Evolutionary conservation across 2,329 filamentous ascomycete genomes (phyloP).

Genomic region (Amphichorda felina): DNA sequence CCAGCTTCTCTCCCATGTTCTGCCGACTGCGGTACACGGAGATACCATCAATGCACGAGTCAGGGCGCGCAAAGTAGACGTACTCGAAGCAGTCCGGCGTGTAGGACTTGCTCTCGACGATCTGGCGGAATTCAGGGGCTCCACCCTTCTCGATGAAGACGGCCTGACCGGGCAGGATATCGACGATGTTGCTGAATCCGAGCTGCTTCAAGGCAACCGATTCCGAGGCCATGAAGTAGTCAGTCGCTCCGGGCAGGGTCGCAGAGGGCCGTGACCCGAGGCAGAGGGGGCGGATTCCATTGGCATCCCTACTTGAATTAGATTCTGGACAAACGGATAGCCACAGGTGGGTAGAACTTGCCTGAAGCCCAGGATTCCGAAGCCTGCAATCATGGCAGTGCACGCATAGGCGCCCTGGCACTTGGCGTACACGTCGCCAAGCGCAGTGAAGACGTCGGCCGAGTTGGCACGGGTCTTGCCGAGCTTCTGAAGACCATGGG

Average conservation of each 20-base stretch:
- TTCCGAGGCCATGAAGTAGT: constrained; percentile 90
- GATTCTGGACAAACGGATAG: not conserved
- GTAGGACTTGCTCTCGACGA: constrained; percentile 56
- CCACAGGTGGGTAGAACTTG: constrained; percentile 35
- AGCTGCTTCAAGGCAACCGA: constrained; percentile 74
- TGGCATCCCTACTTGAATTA: constrained; percentile 11
- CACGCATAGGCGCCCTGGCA: constrained; percentile 71
- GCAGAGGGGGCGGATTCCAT: constrained; percentile 74
- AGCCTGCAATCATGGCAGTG: constrained; percentile 72
- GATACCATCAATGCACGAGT: constrained; percentile 77
- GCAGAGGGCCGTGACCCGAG: constrained; percentile 62
- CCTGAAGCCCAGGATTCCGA: constrained; percentile 68
- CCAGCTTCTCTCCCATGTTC: constrained; percentile 77
- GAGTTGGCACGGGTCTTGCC: constrained; percentile 71
- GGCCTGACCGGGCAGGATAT: constrained; percentile 74
- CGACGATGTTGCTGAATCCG: constrained; percentile 63
- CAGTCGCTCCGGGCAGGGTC: constrained; percentile 48
- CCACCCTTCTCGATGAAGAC: constrained; percentile 75
- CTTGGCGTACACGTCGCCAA: constrained; percentile 59
- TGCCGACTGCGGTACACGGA: constrained; percentile 74
- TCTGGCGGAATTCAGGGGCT: constrained; percentile 62
- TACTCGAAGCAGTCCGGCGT: constrained; percentile 73
- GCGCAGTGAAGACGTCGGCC: constrained; percentile 62
- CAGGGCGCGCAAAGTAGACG: constrained; percentile 77
- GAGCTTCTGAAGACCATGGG: constrained; percentile 67